Conservation (phyloP, 176 grass and related monocot genomes). For the Cenchrus fungigraminus region DNA sequence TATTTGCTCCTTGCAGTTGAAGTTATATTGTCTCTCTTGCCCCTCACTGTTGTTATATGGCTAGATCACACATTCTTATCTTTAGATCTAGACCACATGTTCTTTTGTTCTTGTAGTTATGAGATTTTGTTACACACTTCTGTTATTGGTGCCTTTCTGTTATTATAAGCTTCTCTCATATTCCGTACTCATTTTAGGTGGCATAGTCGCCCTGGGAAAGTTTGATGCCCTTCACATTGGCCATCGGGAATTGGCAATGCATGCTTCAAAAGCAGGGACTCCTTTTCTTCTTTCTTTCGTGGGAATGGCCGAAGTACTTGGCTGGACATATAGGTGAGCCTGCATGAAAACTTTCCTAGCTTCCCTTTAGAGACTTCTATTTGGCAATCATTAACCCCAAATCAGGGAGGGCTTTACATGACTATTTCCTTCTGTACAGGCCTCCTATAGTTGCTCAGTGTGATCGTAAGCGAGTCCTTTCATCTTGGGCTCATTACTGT, state of each 20-base stretch:
- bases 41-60: neutral
- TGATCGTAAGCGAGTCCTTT: constrained; percentile 87
- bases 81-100: neutral
- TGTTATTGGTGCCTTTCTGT: neutral
- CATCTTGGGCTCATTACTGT: constrained; percentile 78
- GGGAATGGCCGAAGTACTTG: constrained; percentile 95
- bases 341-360: constrained; percentile 10
- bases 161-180: constrained; percentile 32
- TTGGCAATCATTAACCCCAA: neutral
- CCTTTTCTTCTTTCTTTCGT: constrained; percentile 98
- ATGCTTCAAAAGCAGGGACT: constrained; percentile 80
- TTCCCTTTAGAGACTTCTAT: neutral
- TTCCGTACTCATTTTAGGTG: constrained; percentile 60
- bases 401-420: constrained; percentile 3
- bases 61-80: constrained; percentile 15
- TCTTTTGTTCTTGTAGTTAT: neutral
- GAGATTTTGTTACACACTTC: neutral
- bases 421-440: constrained; percentile 41
- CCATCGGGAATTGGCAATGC: constrained; percentile 84
- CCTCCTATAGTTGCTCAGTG: constrained; percentile 86
- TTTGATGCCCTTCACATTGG: constrained; percentile 99
- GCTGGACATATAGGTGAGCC: constrained; percentile 86
- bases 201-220: constrained; percentile 97
- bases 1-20: neutral
- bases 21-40: neutral